phyloP scores from a whole-genome alignment of 2,329 filamentous ascomycete genomes.

The Cladosporium sp. region DNA sequence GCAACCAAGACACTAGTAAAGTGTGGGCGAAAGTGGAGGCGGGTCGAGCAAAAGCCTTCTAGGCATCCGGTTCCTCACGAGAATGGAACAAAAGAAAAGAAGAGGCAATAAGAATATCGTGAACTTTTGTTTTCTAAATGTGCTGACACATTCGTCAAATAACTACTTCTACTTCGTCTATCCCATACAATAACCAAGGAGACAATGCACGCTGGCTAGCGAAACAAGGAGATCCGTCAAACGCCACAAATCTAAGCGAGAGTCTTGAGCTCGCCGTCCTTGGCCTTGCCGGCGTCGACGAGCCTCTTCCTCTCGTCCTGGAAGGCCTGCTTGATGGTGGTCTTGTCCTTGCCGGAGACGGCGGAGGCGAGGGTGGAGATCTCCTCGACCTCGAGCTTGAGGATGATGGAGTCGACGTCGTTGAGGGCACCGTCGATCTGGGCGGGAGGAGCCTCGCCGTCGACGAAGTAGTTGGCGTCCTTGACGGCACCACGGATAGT shows the following conservation, averaged over 20 bases:
- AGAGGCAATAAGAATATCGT: too few species aligned
- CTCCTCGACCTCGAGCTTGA: conserved; percentile 87
- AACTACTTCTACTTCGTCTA: conserved; percentile 3
- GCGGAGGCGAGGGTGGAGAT: conserved; percentile 77
- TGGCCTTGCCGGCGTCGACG: conserved; percentile 76
- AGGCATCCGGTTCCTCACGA: conserved; percentile 11
- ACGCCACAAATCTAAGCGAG: conserved; percentile 19
- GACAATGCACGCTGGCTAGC: conserved; percentile 5
- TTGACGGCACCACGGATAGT: conserved; percentile 91
- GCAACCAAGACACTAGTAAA: too few species aligned
- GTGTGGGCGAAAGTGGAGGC: conserved; percentile 13
- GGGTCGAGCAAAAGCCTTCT: background rate
- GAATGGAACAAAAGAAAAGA: too few species aligned
- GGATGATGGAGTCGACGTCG: conserved; percentile 82
- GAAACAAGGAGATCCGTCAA: background rate
- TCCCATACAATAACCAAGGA: conserved; percentile 8
- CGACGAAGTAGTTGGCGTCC: conserved; percentile 93
- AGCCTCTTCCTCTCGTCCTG: conserved; percentile 72
- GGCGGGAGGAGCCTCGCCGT: conserved; percentile 64
- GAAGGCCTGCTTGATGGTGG: conserved; percentile 84
- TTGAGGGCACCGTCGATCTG: conserved; percentile 78
- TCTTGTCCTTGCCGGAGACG: conserved; percentile 69
- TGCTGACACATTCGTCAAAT: too few species aligned
- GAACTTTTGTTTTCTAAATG: too few species aligned
- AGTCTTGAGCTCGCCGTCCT: conserved; percentile 74